A percentile compares a stretch with the other conserved stretches of the same genome.
Conservation (phyloP, 176 grass and related monocot species). For the Bothriochloa decipiens region DNA sequence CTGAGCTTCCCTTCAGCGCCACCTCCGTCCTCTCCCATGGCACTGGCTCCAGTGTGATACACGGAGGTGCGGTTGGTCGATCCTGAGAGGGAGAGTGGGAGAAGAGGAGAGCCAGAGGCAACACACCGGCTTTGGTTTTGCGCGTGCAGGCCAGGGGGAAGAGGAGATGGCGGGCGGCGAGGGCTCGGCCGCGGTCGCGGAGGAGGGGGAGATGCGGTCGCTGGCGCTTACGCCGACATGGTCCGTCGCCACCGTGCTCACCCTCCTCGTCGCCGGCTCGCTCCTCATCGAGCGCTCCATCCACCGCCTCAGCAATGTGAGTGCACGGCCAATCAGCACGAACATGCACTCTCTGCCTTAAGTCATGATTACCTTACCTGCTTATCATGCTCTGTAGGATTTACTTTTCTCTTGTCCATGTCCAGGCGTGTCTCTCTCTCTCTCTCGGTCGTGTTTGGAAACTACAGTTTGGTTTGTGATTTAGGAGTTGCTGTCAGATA, state of each 20-base stretch:
- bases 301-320: slow-evolving; percentile 84
- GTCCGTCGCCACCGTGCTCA: slow-evolving; percentile 95
- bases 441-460: too few relatives aligned
- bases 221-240: slow-evolving; percentile 92
- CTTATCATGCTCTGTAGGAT: too few relatives aligned
- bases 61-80: background rate
- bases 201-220: slow-evolving; percentile 61
- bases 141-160: background rate
- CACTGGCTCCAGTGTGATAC: slow-evolving; percentile 10
- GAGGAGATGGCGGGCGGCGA: slow-evolving; percentile 49
- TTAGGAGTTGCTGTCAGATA: background rate
- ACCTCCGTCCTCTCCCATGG: background rate
- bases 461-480: background rate
- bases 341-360: background rate
- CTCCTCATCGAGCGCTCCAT: slow-evolving; percentile 96
- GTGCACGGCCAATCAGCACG: background rate
- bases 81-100: background rate
- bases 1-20: background rate
- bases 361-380: too few relatives aligned
- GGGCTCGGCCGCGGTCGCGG: slow-evolving; percentile 1
- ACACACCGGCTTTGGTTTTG: too few relatives aligned
- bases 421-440: too few relatives aligned
- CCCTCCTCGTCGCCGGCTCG: slow-evolving; percentile 81
- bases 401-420: too few relatives aligned
- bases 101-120: slow-evolving; percentile 8